Conservation (phyloP, 2,329 filamentous ascomycete species). For the Sclerotinia subarctica region DNA sequence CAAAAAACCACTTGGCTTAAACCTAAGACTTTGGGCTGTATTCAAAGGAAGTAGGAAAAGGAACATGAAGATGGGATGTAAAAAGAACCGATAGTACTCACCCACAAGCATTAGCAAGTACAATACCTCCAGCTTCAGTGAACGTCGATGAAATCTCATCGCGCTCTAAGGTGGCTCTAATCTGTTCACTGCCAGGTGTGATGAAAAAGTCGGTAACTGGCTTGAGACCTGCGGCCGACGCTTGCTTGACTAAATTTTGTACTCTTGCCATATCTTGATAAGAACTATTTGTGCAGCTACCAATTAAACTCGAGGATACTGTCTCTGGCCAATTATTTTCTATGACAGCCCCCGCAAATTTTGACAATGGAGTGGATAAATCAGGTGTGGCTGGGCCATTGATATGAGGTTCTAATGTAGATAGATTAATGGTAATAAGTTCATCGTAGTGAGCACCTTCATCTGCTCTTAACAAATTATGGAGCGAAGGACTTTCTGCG, state of each 20-base stretch:
- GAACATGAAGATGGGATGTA: no score
- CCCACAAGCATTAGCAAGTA: slow-evolving; percentile 93
- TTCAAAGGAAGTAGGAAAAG: background rate
- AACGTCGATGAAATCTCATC: slow-evolving; percentile 86
- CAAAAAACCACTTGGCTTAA: background rate
- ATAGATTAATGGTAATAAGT: slow-evolving; percentile 85
- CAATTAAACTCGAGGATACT: slow-evolving; percentile 90
- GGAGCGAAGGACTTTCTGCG: slow-evolving; percentile 42
- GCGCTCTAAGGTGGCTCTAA: slow-evolving; percentile 86
- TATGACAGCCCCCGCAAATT: slow-evolving; percentile 81
- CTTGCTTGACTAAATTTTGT: slow-evolving; percentile 89
- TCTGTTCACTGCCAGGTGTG: slow-evolving; percentile 94
- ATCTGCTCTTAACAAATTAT: slow-evolving; percentile 72
- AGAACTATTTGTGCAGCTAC: slow-evolving; percentile 97
- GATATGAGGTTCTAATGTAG: slow-evolving; percentile 87
- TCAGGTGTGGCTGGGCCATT: slow-evolving; percentile 98
- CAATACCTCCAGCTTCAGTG: slow-evolving; percentile 77
- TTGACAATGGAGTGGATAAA: slow-evolving; percentile 84
- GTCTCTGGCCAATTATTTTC: slow-evolving; percentile 86
- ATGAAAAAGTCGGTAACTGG: slow-evolving; percentile 92
- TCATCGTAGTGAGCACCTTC: slow-evolving; percentile 83
- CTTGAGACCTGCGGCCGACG: slow-evolving; percentile 81
- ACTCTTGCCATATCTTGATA: slow-evolving; percentile 98
- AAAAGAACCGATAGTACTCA: slow-evolving; percentile 1
- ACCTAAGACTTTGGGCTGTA: background rate